Conservation (phyloP, 805 yeast species). For the Lipomyces oligophaga region DNA sequence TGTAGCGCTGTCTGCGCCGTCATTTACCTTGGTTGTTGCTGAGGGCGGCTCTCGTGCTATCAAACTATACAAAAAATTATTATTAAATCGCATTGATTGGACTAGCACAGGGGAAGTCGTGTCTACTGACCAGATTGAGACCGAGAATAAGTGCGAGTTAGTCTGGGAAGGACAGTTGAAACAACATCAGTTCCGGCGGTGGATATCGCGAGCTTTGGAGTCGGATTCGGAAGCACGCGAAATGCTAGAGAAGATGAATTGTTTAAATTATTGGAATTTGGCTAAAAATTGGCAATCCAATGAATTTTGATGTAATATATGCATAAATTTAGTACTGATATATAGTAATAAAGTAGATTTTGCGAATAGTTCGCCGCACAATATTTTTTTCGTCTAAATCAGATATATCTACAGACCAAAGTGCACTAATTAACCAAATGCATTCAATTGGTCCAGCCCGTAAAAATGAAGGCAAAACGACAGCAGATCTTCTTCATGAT, state of each 20-base stretch:
- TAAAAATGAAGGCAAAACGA: constrained; percentile 40
- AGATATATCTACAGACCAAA: too few species aligned
- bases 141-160: constrained; percentile 24
- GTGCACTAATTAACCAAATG: too few species aligned
- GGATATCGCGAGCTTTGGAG: constrained; percentile 19
- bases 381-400: too few species aligned
- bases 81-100: constrained; percentile 69
- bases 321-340: not conserved
- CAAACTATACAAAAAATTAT: constrained; percentile 57
- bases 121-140: not conserved
- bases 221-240: constrained; percentile 25
- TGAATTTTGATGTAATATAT: not conserved
- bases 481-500: constrained; percentile 73
- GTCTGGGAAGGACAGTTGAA: constrained; percentile 33
- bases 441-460: constrained; percentile 18
- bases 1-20: constrained; percentile 37
- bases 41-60: constrained; percentile 70
- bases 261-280: constrained; percentile 26
- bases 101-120: constrained; percentile 38
- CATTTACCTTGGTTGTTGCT: constrained; percentile 57
- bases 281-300: constrained; percentile 25
- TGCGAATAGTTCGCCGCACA: too few species aligned
- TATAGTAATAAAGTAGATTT: too few species aligned
- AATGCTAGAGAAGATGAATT: constrained; percentile 15
- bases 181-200: constrained; percentile 25